These are phyloP conservation scores for Yamadazyma spencermartinsiae DNA, from an alignment of 1,139 yeast species.

Conservation along the genomic window DNA sequence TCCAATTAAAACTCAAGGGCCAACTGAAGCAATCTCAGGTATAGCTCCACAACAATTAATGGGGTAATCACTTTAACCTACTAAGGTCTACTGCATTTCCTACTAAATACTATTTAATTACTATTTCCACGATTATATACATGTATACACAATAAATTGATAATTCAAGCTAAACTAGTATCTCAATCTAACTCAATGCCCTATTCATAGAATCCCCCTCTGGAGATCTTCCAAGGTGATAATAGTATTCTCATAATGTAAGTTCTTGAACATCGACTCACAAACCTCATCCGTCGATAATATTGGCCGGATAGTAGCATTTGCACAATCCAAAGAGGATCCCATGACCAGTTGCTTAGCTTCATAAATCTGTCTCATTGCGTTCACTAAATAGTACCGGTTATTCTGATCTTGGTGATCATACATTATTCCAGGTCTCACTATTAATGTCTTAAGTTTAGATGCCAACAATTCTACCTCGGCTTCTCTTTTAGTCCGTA, in stretches of 20 bases:
- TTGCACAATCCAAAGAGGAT: constrained; percentile 30
- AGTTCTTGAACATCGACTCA: constrained; percentile 51
- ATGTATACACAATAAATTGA: not conserved
- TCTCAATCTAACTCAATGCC: constrained; percentile 3
- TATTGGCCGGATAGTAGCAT: constrained; percentile 58
- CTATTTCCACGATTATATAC: constrained; percentile 4
- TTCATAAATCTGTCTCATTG: constrained; percentile 37
- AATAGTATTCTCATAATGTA: constrained; percentile 57
- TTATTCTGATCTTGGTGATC: constrained; percentile 47
- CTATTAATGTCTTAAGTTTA: constrained; percentile 55
- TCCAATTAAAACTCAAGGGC: constrained; percentile 1
- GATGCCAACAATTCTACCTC: constrained; percentile 55
- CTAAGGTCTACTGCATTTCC: too few relatives aligned
- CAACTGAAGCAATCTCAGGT: not conserved
- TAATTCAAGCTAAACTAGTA: too few relatives aligned
- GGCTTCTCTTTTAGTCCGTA: constrained; percentile 74
- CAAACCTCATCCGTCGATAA: constrained; percentile 74
- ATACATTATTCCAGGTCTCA: constrained; percentile 85
- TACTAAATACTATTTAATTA: not conserved
- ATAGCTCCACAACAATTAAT: too few relatives aligned
- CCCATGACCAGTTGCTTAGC: constrained; percentile 42
- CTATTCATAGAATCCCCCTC: constrained; percentile 7
- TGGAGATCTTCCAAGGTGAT: constrained; percentile 55
- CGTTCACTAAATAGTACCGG: constrained; percentile 28
- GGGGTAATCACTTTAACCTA: too few relatives aligned